A percentile compares a stretch with the other conserved stretches of the same genome.
phyloP scores from a whole-genome alignment of 1,284 basidiomycete genomes.

The Rhodofomes roseus region DNA sequence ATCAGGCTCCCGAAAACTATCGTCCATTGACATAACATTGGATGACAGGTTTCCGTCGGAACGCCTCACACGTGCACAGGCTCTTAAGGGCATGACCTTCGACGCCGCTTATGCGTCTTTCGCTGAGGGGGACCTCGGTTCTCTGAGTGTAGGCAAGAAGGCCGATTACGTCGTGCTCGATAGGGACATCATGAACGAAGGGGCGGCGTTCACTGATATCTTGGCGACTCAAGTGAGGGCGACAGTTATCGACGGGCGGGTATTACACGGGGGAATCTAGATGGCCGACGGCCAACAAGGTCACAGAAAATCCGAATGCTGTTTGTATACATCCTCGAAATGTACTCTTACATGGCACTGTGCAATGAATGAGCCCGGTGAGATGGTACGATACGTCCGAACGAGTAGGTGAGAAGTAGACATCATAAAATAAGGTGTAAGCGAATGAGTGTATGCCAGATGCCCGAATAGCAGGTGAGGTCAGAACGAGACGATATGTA shows the following conservation, averaged over 20 bases:
- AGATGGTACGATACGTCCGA: neutral
- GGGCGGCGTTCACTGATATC: slow-evolving; percentile 53
- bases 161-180: slow-evolving; percentile 87
- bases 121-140: slow-evolving; percentile 66
- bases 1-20: neutral
- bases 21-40: neutral
- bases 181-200: slow-evolving; percentile 66
- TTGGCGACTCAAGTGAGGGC: slow-evolving; percentile 50
- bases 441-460: neutral
- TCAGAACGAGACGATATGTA: neutral
- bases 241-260: slow-evolving; percentile 72
- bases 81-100: slow-evolving; percentile 82
- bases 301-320: neutral
- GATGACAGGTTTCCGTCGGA: slow-evolving; percentile 63
- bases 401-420: neutral
- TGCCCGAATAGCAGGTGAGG: neutral
- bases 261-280: slow-evolving; percentile 54
- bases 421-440: neutral
- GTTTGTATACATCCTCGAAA: slow-evolving; percentile 1
- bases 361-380: neutral
- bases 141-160: slow-evolving; percentile 68
- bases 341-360: slow-evolving; percentile 5
- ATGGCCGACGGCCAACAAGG: neutral
- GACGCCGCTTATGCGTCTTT: slow-evolving; percentile 88
- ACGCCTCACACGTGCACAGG: slow-evolving; percentile 70